Evolutionary conservation across 345 rosid genomes (phyloP).

Genomic region (Melaleuca alternifolia): DNA sequence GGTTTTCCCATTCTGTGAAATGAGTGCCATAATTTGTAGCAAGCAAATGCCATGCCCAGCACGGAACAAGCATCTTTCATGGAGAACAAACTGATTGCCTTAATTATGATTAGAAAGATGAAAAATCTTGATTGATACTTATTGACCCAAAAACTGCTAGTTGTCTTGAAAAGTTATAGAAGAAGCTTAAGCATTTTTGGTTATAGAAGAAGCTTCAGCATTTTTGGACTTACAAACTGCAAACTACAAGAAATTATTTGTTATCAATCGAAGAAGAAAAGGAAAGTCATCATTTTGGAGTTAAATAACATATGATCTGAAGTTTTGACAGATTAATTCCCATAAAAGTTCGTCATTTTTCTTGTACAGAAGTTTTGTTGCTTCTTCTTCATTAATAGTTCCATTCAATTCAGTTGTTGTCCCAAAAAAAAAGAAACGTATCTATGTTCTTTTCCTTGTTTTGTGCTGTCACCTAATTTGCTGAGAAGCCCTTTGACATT

Average conservation of each 20-base stretch:
- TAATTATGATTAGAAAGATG: not conserved
- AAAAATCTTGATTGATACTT: not conserved
- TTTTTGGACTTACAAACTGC: not conserved
- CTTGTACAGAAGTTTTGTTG: not conserved
- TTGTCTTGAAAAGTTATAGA: not conserved
- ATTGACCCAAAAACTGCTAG: not conserved
- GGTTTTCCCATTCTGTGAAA: not conserved
- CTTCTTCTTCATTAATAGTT: not conserved
- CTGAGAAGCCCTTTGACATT: not conserved
- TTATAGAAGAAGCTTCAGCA: not conserved
- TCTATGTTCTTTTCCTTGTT: not conserved
- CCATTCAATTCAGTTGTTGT: not conserved
- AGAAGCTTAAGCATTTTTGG: not conserved
- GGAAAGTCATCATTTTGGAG: not conserved
- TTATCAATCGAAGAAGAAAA: not conserved
- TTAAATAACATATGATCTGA: not conserved
- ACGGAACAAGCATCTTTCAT: not conserved
- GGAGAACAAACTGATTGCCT: not conserved
- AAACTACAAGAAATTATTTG: not conserved
- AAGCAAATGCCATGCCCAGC: not conserved
- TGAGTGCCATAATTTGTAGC: not conserved
- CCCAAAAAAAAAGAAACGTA: not conserved
- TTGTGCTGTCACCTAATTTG: not conserved
- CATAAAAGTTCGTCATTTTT: not conserved
- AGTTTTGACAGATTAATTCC: not conserved